Conservation (phyloP, 371 early-diverging fungal species). For the Parasitella parasitica region DNA sequence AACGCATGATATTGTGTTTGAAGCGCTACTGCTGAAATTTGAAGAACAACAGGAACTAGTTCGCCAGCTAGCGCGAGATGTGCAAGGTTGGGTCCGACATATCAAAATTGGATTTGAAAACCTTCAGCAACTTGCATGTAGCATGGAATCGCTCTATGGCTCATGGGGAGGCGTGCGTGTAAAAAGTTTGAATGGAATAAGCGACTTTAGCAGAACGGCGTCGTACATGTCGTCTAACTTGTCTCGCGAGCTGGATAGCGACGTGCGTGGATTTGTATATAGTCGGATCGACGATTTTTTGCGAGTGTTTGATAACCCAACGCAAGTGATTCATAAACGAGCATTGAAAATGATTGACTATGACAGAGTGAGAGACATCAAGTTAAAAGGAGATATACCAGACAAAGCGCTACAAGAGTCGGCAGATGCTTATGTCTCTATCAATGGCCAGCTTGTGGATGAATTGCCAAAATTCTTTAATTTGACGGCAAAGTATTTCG, state of each 20-base stretch:
- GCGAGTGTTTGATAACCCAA: slow-evolving; percentile 65
- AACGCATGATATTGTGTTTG: slow-evolving; percentile 61
- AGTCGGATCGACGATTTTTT: slow-evolving; percentile 62
- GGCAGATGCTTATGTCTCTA: slow-evolving; percentile 69
- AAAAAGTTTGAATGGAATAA: slow-evolving; percentile 31
- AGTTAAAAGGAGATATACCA: slow-evolving; percentile 59
- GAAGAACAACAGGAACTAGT: slow-evolving; percentile 56
- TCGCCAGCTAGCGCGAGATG: slow-evolving; percentile 51
- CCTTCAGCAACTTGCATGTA: slow-evolving; percentile 53
- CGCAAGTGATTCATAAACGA: slow-evolving; percentile 75
- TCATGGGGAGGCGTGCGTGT: slow-evolving; percentile 41
- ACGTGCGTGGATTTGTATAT: slow-evolving; percentile 46
- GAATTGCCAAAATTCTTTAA: slow-evolving; percentile 72
- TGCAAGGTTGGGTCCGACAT: slow-evolving; percentile 58
- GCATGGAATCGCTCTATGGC: slow-evolving; percentile 60
- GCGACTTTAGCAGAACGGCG: slow-evolving; percentile 33
- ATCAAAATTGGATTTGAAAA: slow-evolving; percentile 63
- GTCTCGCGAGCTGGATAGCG: slow-evolving; percentile 37
- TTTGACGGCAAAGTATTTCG: slow-evolving; percentile 63
- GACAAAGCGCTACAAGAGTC: slow-evolving; percentile 70
- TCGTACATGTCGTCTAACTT: slow-evolving; percentile 23
- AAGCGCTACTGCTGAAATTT: slow-evolving; percentile 60
- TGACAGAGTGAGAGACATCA: slow-evolving; percentile 63
- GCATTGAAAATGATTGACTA: slow-evolving; percentile 76
- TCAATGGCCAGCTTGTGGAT: slow-evolving; percentile 77